A percentile compares a stretch with the other conserved stretches of the same genome.
phyloP scores from a whole-genome alignment of 2,329 filamentous ascomycete species.

The Aspergillus tubingensis region DNA sequence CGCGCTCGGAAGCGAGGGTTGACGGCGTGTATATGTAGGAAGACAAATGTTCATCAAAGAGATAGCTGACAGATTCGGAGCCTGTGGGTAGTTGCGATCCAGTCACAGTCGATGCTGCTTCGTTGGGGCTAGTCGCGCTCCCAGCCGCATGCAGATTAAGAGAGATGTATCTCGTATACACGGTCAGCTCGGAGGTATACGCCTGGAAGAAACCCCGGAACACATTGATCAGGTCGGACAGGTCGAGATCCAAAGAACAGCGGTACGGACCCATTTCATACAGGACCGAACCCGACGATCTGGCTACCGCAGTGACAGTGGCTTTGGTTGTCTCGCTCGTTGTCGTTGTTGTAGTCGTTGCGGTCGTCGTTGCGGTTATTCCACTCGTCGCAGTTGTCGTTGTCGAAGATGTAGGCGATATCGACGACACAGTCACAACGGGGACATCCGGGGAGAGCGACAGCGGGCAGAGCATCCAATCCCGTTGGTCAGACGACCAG shows the following conservation, averaged over 20 bases:
- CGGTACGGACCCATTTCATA: constrained; percentile 55
- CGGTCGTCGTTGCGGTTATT: too few relatives aligned
- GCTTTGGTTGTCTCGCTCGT: constrained; percentile 25
- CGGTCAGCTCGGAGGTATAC: constrained; percentile 58
- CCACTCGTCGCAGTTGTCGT: constrained; percentile 12
- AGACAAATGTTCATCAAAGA: constrained; percentile 52
- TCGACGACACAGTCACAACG: constrained; percentile 18
- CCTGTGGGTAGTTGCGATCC: constrained; percentile 48
- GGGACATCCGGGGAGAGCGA: constrained; percentile 44
- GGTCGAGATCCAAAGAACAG: constrained; percentile 57
- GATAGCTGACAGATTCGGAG: constrained; percentile 49
- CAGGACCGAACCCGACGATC: constrained; percentile 34
- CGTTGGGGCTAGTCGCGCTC: constrained; percentile 43
- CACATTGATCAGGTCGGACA: constrained; percentile 53
- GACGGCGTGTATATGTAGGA: constrained; percentile 57
- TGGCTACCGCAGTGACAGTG: constrained; percentile 25
- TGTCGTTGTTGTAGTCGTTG: constrained; percentile 23
- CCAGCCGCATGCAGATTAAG: constrained; percentile 63
- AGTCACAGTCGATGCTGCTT: constrained; percentile 44
- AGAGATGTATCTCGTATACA: constrained; percentile 55
- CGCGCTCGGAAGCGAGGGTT: constrained; percentile 53
- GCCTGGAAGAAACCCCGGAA: constrained; percentile 55
- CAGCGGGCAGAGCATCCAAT: constrained; percentile 65
- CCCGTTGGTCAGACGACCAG: constrained; percentile 58
- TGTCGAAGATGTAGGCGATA: constrained; percentile 12